These are phyloP conservation scores for Eragrostis nindensis DNA, from an alignment of 176 grass and related monocot species.

Conservation along the genomic window DNA sequence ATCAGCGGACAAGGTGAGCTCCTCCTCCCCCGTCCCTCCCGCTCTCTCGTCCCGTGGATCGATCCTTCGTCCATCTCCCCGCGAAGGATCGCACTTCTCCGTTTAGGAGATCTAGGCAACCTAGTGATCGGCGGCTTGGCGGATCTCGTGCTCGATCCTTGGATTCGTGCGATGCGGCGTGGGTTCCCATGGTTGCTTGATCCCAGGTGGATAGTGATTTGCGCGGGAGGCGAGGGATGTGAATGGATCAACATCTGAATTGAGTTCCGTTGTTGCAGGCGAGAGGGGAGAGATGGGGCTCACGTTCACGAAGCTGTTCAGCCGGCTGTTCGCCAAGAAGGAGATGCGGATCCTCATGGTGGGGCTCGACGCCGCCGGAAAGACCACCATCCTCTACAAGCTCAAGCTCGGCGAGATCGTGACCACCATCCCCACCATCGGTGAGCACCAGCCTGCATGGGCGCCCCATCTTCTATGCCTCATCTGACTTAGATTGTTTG, in stretches of 20 bases:
- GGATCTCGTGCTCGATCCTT: slow-evolving; percentile 13
- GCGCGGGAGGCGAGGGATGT: no score
- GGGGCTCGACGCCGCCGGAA: slow-evolving; percentile 74
- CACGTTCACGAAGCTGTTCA: slow-evolving; percentile 82
- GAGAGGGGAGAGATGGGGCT: slow-evolving; percentile 62
- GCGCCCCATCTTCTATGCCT: background rate
- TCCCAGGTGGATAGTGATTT: slow-evolving; percentile 10
- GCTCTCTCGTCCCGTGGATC: no score
- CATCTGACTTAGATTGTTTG: background rate
- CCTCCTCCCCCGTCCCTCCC: background rate
- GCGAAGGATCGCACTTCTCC: background rate
- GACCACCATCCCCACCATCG: slow-evolving; percentile 79
- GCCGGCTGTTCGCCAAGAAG: slow-evolving; percentile 82
- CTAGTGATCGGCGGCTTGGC: background rate
- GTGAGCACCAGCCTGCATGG: slow-evolving; percentile 25
- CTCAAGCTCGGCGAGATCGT: slow-evolving; percentile 85
- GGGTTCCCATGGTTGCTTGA: slow-evolving; percentile 10
- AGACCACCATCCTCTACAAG: slow-evolving; percentile 85
- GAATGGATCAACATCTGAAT: slow-evolving; percentile 1
- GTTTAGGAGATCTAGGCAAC: slow-evolving; percentile 5
- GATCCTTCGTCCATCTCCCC: background rate
- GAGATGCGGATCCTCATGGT: slow-evolving; percentile 87
- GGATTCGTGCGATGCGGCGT: background rate
- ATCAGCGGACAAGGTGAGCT: slow-evolving; percentile 38
- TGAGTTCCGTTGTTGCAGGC: slow-evolving; percentile 30